Percentiles rank a stretch among this genome's conserved stretches.
phyloP scores from a whole-genome alignment of 148 eudicot species.

The Diospyros kaki region DNA sequence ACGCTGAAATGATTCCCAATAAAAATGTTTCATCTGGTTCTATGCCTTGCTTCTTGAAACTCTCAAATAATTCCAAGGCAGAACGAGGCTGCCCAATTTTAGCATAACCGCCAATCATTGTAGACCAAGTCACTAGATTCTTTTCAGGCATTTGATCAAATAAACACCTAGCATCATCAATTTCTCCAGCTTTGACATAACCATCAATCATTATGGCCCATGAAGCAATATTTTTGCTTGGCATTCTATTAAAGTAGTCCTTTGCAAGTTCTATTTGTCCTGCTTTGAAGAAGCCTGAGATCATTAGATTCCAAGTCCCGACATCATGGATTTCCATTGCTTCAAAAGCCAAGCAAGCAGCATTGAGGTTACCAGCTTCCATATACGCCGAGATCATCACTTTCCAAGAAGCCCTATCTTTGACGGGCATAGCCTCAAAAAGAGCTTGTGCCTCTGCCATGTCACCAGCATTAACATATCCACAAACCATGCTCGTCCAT shows the following conservation, averaged over 20 bases:
- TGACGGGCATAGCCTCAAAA: slow-evolving; percentile 28
- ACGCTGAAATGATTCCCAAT: slow-evolving; percentile 25
- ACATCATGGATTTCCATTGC: slow-evolving; percentile 13
- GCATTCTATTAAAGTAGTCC: slow-evolving; percentile 16
- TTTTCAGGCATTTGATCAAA: slow-evolving; percentile 27
- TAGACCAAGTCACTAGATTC: slow-evolving; percentile 20
- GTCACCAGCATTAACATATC: slow-evolving; percentile 26
- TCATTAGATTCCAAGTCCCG: slow-evolving; percentile 21
- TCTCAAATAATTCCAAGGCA: slow-evolving; percentile 18
- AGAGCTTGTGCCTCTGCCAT: slow-evolving; percentile 27
- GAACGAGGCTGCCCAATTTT: slow-evolving; percentile 13
- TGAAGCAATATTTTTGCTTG: slow-evolving; percentile 16
- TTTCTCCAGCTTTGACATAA: slow-evolving; percentile 10
- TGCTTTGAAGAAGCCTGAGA: slow-evolving; percentile 23
- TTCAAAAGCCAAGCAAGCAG: slow-evolving; percentile 21
- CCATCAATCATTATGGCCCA: slow-evolving; percentile 27
- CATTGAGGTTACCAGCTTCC: slow-evolving; percentile 13
- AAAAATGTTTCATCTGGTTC: slow-evolving; percentile 29
- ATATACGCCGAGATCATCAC: slow-evolving; percentile 32
- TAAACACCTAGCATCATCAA: slow-evolving; percentile 12
- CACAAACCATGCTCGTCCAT: slow-evolving; percentile 26
- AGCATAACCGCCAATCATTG: slow-evolving; percentile 19
- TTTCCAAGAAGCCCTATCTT: slow-evolving; percentile 35
- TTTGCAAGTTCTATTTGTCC: slow-evolving; percentile 14
- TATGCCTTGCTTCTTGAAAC: slow-evolving; percentile 20